phyloP scores from a whole-genome alignment of 495 filamentous ascomycete genomes.

The Melanomma pulvis-pyrius region DNA sequence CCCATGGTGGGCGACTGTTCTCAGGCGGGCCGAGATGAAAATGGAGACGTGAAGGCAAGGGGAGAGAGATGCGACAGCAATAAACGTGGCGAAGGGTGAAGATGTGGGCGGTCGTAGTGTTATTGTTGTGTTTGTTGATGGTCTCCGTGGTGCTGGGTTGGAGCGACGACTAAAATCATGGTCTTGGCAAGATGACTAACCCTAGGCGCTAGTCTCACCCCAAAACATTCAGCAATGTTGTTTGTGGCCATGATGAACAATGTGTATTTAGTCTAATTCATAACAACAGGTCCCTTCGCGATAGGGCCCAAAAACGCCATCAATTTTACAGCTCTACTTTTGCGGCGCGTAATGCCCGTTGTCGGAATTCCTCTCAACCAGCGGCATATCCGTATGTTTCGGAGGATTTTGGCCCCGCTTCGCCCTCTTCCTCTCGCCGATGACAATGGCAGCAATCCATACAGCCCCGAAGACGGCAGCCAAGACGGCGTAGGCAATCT shows the following conservation, averaged over 20 bases:
- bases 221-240: not conserved
- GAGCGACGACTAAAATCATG: not conserved
- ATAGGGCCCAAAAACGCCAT: not conserved
- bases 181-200: not conserved
- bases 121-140: slow-evolving; percentile 24
- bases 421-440: slow-evolving; percentile 31
- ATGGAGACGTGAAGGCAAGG: not conserved
- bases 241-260: not conserved
- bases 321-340: not conserved
- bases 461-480: slow-evolving; percentile 33
- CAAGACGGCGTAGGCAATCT: slow-evolving; percentile 38
- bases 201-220: not conserved
- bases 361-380: slow-evolving; percentile 5
- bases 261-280: not conserved
- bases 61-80: slow-evolving; percentile 2
- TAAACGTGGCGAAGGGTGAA: not conserved
- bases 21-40: not conserved
- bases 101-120: not conserved
- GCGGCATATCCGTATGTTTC: slow-evolving; percentile 27
- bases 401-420: slow-evolving; percentile 10
- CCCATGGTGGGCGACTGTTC: slow-evolving; percentile 33
- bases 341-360: slow-evolving; percentile 31
- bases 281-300: no score
- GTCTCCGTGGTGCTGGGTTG: not conserved
- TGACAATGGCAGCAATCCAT: slow-evolving; percentile 25